Conservation (phyloP, 2,329 filamentous ascomycete genomes). For the Ophiostoma novo-ulmi region DNA sequence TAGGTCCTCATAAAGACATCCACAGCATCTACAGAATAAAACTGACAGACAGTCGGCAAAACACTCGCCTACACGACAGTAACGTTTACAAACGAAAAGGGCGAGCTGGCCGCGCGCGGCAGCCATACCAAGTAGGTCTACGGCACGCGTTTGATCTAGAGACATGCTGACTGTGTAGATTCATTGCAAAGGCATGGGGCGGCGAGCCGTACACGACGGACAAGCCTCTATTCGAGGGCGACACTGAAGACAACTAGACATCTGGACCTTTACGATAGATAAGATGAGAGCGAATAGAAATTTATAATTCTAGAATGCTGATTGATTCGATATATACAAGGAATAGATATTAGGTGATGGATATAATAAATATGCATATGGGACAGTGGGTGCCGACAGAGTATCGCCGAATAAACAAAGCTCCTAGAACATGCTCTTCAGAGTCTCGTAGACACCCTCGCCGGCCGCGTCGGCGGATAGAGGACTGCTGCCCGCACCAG, state of each 20-base stretch:
- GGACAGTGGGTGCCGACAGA: no score
- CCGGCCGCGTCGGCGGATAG: not conserved
- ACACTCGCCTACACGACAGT: conserved; percentile 58
- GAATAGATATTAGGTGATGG: not conserved
- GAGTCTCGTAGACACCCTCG: conserved; percentile 12
- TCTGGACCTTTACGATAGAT: not conserved
- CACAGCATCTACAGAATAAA: no score
- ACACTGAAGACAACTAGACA: conserved; percentile 24
- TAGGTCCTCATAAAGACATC: conserved; percentile 35
- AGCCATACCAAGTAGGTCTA: conserved; percentile 59
- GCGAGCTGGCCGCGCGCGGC: conserved; percentile 56
- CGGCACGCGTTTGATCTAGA: not conserved
- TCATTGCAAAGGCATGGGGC: conserved; percentile 31
- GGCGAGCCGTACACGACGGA: conserved; percentile 27
- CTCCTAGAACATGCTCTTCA: conserved; percentile 12
- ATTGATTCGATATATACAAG: not conserved
- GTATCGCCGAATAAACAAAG: not conserved
- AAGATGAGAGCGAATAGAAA: not conserved
- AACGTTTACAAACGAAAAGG: conserved; percentile 54
- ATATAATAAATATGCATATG: not conserved
- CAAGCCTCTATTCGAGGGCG: conserved; percentile 26
- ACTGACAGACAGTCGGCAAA: conserved; percentile 50
- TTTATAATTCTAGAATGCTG: not conserved
- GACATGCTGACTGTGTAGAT: conserved; percentile 22
- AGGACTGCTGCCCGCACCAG: not conserved